Evolutionary conservation across 2,329 filamentous ascomycete species (phyloP), one percentile per base, ranked within the genome.

Genomic region (Botryosphaeria dothidea): DNA sequence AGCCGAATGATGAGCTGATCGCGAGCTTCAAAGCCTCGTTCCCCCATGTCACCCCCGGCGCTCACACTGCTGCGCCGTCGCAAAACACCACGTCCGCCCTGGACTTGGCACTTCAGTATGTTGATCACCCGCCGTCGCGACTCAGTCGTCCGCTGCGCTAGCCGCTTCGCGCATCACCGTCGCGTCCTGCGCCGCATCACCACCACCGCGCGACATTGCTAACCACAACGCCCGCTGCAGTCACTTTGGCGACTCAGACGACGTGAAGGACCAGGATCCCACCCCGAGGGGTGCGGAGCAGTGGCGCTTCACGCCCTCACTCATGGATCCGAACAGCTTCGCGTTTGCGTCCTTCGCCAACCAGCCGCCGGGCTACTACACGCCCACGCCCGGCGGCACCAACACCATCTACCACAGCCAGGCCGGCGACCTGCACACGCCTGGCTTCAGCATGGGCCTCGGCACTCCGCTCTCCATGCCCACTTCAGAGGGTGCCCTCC

Each of bases 231-330:
- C 46, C 29, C 41, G 45, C 34, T 61, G 34, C 71, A 84, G 81
- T 69, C 75, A 79, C 51, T 80, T 77, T 69, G 78, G 77, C 67
- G 80, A 82, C 56, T 75, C 79, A 48, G 79, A 84, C 41, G 80
- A 83, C 65, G 78, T 86, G 68, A 92, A 92, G 75, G 91, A 95
- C 78, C 87, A 91, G 72, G 92, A 97, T 73, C 90, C 91, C 21
- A 96, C 92, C 3, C 92, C 92, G 4, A 87, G 91, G 75, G 90
- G 89, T 19, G 86, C 90, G 46, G 93, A 97, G 70, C 88, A 86
- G 71, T 95, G 93, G 89, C 87, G 91, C 69, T 93, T 97, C 73
- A 96, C 93, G 2, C 92, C 93, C 3, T 95, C 93, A 23, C 83
- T 96, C 65, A 85, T 98, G 74, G 94, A 98, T 74, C 88, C 92